Conservation (phyloP, 495 filamentous ascomycete genomes). For the Penicillium nucicola region DNA sequence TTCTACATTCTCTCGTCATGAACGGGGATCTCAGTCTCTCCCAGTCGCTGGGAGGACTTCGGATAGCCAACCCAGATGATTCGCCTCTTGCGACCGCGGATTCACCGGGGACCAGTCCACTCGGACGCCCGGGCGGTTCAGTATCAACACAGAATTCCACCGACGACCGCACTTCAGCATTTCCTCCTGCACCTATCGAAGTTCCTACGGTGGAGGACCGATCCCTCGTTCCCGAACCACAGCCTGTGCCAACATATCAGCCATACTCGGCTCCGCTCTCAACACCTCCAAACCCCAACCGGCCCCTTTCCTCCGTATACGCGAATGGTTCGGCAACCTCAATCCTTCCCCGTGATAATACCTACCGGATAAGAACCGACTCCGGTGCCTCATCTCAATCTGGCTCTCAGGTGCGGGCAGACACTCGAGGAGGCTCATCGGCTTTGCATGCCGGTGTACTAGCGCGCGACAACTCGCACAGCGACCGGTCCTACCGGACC, state of each 20-base stretch:
- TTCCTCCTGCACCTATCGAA: constrained; percentile 22
- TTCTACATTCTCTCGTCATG: constrained; percentile 56
- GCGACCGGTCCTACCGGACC: constrained; percentile 63
- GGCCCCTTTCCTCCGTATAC: constrained; percentile 57
- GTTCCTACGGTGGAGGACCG: constrained; percentile 26
- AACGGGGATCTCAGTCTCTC: constrained; percentile 91
- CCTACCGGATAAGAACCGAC: constrained; percentile 60
- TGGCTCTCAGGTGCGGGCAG: constrained; percentile 51
- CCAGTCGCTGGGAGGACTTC: constrained; percentile 86
- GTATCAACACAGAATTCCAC: constrained; percentile 22
- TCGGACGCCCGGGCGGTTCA: constrained; percentile 25
- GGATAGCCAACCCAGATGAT: constrained; percentile 96
- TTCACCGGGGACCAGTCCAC: constrained; percentile 20
- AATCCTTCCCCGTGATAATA: constrained; percentile 42
- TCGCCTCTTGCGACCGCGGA: constrained; percentile 50
- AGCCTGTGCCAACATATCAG: constrained; percentile 24
- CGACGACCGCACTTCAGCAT: constrained; percentile 17
- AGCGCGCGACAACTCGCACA: constrained; percentile 67
- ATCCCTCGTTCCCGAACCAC: constrained; percentile 20
- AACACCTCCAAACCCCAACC: constrained; percentile 33
- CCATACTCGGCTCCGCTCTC: constrained; percentile 45
- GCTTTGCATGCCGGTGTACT: constrained; percentile 63
- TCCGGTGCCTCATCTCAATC: constrained; percentile 61
- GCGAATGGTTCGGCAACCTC: constrained; percentile 40
- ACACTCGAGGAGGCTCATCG: constrained; percentile 58